phyloP scores from a whole-genome alignment of 441 rosid genomes.

The Corymbia calophylla region DNA sequence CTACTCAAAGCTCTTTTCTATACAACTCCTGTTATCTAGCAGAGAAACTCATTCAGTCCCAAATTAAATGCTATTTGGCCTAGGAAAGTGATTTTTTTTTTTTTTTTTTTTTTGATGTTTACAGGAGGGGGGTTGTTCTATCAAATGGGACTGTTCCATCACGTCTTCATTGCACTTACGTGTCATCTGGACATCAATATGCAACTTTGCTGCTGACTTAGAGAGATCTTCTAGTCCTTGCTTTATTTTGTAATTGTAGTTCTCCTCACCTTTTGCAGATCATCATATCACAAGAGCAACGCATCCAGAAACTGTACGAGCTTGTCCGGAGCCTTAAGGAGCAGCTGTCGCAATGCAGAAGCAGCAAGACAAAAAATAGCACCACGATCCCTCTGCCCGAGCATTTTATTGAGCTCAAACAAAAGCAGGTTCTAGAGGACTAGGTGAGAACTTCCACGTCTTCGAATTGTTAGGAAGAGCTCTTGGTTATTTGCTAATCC shows the following conservation, averaged over 20 bases:
- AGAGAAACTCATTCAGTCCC: neutral
- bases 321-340: conserved; percentile 52
- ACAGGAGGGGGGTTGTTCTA: neutral
- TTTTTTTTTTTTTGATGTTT: neutral
- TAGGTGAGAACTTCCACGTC: conserved; percentile 9
- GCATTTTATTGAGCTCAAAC: conserved; percentile 43
- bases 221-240: neutral
- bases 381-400: conserved; percentile 25
- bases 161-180: neutral
- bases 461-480: neutral
- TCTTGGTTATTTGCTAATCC: neutral
- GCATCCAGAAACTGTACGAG: conserved; percentile 64
- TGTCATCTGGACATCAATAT: neutral
- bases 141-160: neutral
- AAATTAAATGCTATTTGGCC: neutral
- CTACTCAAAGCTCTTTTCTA: neutral
- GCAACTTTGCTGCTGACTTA: neutral
- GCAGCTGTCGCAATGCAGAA: conserved; percentile 51
- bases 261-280: conserved; percentile 27
- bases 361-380: conserved; percentile 25
- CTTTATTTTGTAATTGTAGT: neutral
- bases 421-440: conserved; percentile 40
- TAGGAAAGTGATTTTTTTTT: neutral
- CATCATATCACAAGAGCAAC: conserved; percentile 67
- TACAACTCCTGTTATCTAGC: neutral